Evolutionary conservation across 352 stramenopile species (phyloP).

Genomic region (Globisporangium nagaii): DNA sequence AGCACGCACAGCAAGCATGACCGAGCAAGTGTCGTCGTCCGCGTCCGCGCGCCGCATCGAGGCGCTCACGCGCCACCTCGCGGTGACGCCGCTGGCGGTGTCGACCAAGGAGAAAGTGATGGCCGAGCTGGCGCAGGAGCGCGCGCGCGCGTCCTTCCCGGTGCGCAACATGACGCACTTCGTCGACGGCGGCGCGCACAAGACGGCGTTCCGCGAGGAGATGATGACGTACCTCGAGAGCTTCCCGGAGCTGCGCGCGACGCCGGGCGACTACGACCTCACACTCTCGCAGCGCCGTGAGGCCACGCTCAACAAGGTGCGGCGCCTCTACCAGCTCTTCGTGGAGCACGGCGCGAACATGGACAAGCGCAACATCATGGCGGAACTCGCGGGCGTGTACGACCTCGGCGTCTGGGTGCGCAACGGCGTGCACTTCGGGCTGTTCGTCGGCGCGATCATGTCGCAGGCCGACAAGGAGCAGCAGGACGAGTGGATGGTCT

Average conservation of each 20-base stretch:
- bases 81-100: slow-evolving; percentile 16
- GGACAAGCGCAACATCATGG: slow-evolving; percentile 56
- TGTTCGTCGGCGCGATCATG: slow-evolving; percentile 77
- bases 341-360: slow-evolving; percentile 43
- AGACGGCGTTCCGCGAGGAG: slow-evolving; percentile 41
- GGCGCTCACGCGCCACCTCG: slow-evolving; percentile 46
- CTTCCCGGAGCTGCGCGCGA: slow-evolving; percentile 38
- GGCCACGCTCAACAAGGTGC: slow-evolving; percentile 45
- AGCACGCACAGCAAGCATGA: slow-evolving; percentile 12
- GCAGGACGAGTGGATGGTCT: slow-evolving; percentile 73
- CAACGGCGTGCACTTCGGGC: slow-evolving; percentile 79
- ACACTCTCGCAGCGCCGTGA: slow-evolving; percentile 43
- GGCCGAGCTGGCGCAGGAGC: slow-evolving; percentile 46
- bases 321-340: slow-evolving; percentile 55
- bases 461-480: slow-evolving; percentile 75
- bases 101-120: slow-evolving; percentile 38
- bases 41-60: slow-evolving; percentile 31
- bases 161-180: slow-evolving; percentile 53
- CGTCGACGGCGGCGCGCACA: slow-evolving; percentile 41
- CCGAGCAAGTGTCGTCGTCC: slow-evolving; percentile 16
- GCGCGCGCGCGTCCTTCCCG: slow-evolving; percentile 38
- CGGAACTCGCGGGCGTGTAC: slow-evolving; percentile 59
- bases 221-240: slow-evolving; percentile 41
- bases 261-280: slow-evolving; percentile 39
- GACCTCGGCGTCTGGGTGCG: slow-evolving; percentile 62